Evolutionary conservation across 192 early-diverging fungal species (phyloP), one percentile per base, ranked within the genome.

Genomic region (Phycomyces blakesleeanus): DNA sequence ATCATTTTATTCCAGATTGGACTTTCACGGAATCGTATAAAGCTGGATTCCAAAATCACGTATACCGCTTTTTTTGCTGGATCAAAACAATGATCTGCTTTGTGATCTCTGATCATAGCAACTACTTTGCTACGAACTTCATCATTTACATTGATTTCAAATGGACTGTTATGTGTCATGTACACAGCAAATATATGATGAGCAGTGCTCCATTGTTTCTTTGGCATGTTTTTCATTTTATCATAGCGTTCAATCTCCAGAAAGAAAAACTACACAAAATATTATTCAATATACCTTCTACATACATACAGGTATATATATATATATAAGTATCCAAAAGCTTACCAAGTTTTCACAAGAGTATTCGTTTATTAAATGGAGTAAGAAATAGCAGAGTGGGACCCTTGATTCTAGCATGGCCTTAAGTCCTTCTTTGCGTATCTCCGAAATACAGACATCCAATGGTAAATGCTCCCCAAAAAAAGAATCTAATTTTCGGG

Each of bases 101-200:
- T 54, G 24, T 57, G 61, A 6, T 59, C 20, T 59, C 79, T 51
- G 26, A 83, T 50, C 24, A 65, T 61, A 11, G 61, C 21, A 24
- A 65, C 69, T 16, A 82, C 74, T 7, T 37, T 61, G 53, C 69
- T 51, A 16, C 80, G 74, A 11, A 84, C 74, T 56, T 72, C 66
- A 20, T 84, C 82, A 63, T 84, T 82, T 27, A 84, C 18, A 58
- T 84, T 84, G 10, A 84, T 66, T 77, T 84, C 82, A 63, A 84
- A 79, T 26, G 77, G 71, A 27, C 74, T 77, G 29, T 76, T 79
- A 14, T 50, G 67, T 14, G 73, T 75, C 37, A 84, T 58, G 58
- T 84, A 84, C 6, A 79, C 80, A n/a, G 82, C 67, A 29, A 67
- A 81, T 14, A 84, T 78, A 34, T 83, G 74, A 39, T 79, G 65